Conservation (phyloP, 768 basidiomycete genomes). For the Suillus americanus region DNA sequence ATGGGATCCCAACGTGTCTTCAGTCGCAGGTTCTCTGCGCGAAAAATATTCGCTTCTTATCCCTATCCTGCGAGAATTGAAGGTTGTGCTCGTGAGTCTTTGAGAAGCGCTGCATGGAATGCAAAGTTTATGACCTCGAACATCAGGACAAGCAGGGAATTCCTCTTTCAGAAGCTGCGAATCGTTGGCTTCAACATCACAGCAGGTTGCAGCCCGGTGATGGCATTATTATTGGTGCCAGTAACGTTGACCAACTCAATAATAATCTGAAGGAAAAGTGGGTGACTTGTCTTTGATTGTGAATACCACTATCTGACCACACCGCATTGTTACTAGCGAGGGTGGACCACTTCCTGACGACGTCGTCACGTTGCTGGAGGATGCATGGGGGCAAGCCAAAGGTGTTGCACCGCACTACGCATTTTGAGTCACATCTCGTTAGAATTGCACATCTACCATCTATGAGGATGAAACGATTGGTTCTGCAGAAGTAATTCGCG, state of each 20-base stretch:
- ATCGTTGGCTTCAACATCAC: conserved; percentile 25
- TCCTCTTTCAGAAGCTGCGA: conserved; percentile 15
- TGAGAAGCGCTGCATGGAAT: neutral
- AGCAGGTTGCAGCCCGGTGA: conserved; percentile 19
- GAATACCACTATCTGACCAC: neutral
- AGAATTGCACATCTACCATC: conserved; percentile 1
- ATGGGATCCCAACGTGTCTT: conserved; percentile 14
- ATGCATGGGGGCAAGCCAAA: conserved; percentile 3
- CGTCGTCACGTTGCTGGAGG: neutral
- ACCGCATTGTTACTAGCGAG: neutral
- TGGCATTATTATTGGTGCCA: conserved; percentile 24
- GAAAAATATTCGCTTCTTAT: conserved; percentile 12
- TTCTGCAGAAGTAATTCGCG: neutral
- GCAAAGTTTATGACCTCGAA: neutral
- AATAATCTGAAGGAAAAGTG: conserved; percentile 8
- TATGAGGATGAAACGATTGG: neutral
- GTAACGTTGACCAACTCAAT: conserved; percentile 31
- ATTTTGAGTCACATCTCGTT: neutral
- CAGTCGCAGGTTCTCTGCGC: neutral
- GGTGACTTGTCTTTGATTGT: neutral
- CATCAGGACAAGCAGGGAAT: conserved; percentile 13
- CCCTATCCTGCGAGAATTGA: conserved; percentile 18
- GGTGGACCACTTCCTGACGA: conserved; percentile 5
- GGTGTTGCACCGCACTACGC: conserved; percentile 5
- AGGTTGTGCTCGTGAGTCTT: neutral